phyloP scores from a whole-genome alignment of 2,329 filamentous ascomycete species.

The Aspergillus fijiensis region DNA sequence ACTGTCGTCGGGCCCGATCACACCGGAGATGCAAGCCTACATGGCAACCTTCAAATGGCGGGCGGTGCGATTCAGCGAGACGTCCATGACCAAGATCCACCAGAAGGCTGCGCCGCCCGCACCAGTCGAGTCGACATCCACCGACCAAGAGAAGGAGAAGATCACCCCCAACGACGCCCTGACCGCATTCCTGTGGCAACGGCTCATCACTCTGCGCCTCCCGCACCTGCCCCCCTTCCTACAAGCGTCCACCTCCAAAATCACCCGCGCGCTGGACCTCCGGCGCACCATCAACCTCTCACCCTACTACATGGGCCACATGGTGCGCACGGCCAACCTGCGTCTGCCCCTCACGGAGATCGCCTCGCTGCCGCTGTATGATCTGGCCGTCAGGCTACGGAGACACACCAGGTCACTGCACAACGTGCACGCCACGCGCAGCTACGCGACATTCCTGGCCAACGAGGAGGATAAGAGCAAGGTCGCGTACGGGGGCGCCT shows the following conservation, averaged over 20 bases:
- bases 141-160: background rate
- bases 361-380: conserved; percentile 2
- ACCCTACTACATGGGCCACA: conserved; percentile 22
- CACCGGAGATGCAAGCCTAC: background rate
- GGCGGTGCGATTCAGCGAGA: conserved; percentile 9
- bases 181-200: conserved; percentile 23
- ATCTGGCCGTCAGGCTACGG: conserved; percentile 5
- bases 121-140: background rate
- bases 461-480: conserved; percentile 14
- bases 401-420: background rate
- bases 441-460: conserved; percentile 20
- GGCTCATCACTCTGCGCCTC: conserved; percentile 12
- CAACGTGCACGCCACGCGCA: conserved; percentile 12
- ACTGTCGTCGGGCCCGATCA: background rate
- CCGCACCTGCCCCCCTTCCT: background rate
- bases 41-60: conserved; percentile 14
- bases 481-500: conserved; percentile 18
- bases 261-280: conserved; percentile 22
- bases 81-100: conserved; percentile 6
- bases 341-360: conserved; percentile 13
- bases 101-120: background rate
- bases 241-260: conserved; percentile 2
- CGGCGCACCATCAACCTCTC: conserved; percentile 18
- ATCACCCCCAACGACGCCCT: conserved; percentile 23
- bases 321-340: conserved; percentile 17